A percentile compares a stretch with the other conserved stretches of the same genome.
These are phyloP conservation scores for Wallemia mellicola DNA, from an alignment of 1,284 basidiomycete genomes.

Conservation along the genomic window DNA sequence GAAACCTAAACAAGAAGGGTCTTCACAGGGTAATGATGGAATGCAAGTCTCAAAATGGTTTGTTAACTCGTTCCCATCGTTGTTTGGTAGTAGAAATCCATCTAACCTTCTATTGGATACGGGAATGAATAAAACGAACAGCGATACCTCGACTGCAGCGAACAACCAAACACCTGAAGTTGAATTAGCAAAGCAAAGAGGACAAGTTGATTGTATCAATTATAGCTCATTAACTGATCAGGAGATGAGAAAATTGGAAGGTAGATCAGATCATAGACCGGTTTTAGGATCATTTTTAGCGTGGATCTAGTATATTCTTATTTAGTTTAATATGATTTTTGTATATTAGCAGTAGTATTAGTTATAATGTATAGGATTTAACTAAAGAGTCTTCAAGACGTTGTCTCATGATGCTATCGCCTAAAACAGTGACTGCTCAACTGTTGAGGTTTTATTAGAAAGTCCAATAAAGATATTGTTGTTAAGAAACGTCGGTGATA, in stretches of 20 bases:
- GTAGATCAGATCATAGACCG: slow-evolving; percentile 22
- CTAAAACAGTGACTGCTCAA: too few relatives aligned
- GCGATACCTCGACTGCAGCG: not conserved
- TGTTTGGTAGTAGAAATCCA: not conserved
- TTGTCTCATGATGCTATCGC: too few relatives aligned
- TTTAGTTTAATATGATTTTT: too few relatives aligned
- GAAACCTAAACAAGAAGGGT: not conserved
- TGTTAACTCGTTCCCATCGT: not conserved
- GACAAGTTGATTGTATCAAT: slow-evolving; percentile 33
- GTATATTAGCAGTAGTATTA: too few relatives aligned
- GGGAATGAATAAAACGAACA: not conserved
- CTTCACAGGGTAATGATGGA: not conserved
- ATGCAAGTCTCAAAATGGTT: not conserved
- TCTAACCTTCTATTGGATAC: not conserved
- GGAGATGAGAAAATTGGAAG: slow-evolving; percentile 40
- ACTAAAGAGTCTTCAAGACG: too few relatives aligned
- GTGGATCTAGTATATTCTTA: not conserved
- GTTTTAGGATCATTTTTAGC: slow-evolving; percentile 32
- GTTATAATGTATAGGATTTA: too few relatives aligned
- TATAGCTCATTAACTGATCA: slow-evolving; percentile 45
- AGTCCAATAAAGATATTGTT: too few relatives aligned
- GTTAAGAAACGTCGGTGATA: too few relatives aligned
- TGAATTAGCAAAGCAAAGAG: slow-evolving; percentile 16
- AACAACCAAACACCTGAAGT: not conserved
- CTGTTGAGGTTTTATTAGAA: too few relatives aligned